Evolutionary conservation across 495 filamentous ascomycete species (phyloP), one percentile per base, ranked within the genome.

Genomic region (Hyaloscypha variabilis): DNA sequence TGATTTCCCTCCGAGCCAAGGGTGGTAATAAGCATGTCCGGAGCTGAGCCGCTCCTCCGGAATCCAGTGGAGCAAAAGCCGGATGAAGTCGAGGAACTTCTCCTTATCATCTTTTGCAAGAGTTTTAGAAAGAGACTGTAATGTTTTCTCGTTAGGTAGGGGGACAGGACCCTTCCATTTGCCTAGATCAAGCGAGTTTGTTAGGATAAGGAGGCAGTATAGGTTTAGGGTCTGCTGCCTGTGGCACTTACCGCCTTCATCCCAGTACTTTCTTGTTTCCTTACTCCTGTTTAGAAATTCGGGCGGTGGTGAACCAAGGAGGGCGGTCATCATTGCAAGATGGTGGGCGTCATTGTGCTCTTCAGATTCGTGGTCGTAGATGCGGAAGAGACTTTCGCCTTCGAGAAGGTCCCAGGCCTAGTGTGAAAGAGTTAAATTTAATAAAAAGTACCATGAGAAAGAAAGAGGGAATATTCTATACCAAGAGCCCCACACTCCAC

Each of bases 11-110:
- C 60, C 30, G 11, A 63, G 60, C 50, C 60, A 63, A 53, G 26
- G 29, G 24, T 64, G 53, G 51, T 64, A 46, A 53, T 57, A 51
- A 42, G 77, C 67, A 67, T 78, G 71, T 63, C 64, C 73, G 11
- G 78, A 76, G 26, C 77, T 78, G 68, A 70, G 70, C 66, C 77
- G 74, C 30, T 78, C 71, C 63, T 79, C 78, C 28, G 77, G 77
- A 58, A 78, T 29, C 76, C 74, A 79, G 54, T 69, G 70, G 31
- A 81, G 69, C 74, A 80, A 81, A 71, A 58, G 66, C 66, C 68
- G 73, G 64, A 72, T 74, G 58, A 81, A 74, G 68, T 78, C 72
- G 63, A 81, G 63, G 74, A 82, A 81, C 46, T 36, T 25, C 63
- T 80, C 77, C 67, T 46, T 79, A 67, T 82, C 78, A 63, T 78